phyloP scores from a whole-genome alignment of 305 asterid genomes.

The Galium porrigens region DNA sequence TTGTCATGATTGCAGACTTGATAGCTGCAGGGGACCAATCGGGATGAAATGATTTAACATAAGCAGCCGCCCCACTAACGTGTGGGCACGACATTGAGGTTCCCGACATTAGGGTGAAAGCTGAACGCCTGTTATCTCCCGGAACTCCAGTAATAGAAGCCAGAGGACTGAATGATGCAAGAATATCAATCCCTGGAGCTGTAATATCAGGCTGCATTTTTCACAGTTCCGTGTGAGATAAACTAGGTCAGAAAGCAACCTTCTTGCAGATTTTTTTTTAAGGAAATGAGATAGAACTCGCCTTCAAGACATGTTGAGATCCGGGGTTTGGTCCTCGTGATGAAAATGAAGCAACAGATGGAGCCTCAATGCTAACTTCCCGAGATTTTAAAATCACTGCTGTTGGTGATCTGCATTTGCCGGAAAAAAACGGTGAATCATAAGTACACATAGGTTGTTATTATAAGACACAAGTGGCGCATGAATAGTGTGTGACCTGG shows the following conservation, averaged over 20 bases:
- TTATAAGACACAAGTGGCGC: not conserved
- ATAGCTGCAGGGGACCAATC: constrained; percentile 78
- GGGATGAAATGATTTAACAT: constrained; percentile 74
- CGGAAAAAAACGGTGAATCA: not conserved
- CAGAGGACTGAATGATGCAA: constrained; percentile 69
- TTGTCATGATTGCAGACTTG: constrained; percentile 73
- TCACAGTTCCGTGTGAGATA: constrained; percentile 1
- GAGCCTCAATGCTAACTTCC: constrained; percentile 55
- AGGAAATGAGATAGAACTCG: not conserved
- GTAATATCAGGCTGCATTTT: constrained; percentile 59
- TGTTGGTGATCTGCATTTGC: constrained; percentile 42
- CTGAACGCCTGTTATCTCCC: constrained; percentile 56
- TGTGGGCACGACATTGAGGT: constrained; percentile 95
- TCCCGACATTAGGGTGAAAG: constrained; percentile 77
- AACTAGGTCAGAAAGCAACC: not conserved
- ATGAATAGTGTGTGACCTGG: constrained; percentile 25
- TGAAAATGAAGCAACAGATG: constrained; percentile 70
- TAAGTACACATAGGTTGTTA: not conserved
- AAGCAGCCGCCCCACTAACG: constrained; percentile 67
- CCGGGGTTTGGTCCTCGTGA: constrained; percentile 79
- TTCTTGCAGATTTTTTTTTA: not conserved
- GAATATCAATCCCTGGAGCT: constrained; percentile 80
- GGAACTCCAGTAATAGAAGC: constrained; percentile 53
- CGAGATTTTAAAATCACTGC: constrained; percentile 52
- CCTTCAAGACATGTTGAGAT: constrained; percentile 24